Evolutionary conservation across 2,329 filamentous ascomycete species (phyloP).

Genomic region (Scleromitrula shiraiana): DNA sequence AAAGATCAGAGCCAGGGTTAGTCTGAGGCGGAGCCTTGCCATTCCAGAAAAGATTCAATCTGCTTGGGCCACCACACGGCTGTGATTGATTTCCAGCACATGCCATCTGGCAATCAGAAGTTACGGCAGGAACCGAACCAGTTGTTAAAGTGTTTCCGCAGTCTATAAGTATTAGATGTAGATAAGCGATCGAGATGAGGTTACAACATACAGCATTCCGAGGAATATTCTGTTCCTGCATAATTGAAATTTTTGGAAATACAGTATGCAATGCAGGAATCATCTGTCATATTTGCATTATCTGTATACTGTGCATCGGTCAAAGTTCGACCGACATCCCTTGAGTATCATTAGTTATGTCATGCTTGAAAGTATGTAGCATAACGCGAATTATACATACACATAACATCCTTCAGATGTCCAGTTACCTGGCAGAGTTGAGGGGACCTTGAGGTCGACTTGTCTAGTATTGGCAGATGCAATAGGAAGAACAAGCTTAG

Average conservation of each 20-base stretch:
- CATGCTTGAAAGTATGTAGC: neutral
- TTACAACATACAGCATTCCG: slow-evolving; percentile 23
- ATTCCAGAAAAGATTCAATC: slow-evolving; percentile 27
- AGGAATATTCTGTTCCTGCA: slow-evolving; percentile 25
- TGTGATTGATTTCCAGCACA: slow-evolving; percentile 27
- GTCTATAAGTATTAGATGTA: slow-evolving; percentile 14
- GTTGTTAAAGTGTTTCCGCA: slow-evolving; percentile 18
- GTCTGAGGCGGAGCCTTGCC: slow-evolving; percentile 19
- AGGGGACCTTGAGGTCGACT: slow-evolving; percentile 1
- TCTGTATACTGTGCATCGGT: slow-evolving; percentile 15
- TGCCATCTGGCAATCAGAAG: slow-evolving; percentile 21
- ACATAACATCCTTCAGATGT: slow-evolving; percentile 23
- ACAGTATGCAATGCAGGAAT: slow-evolving; percentile 25
- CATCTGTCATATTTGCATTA: slow-evolving; percentile 20
- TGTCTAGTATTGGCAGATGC: neutral
- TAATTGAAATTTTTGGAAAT: slow-evolving; percentile 17
- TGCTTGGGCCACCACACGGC: slow-evolving; percentile 29
- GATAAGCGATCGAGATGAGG: neutral
- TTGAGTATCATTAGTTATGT: slow-evolving; percentile 7
- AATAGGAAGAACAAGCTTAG: neutral
- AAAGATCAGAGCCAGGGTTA: slow-evolving; percentile 14
- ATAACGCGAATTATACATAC: slow-evolving; percentile 9
- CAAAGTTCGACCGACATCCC: slow-evolving; percentile 19
- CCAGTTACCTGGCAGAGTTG: slow-evolving; percentile 18
- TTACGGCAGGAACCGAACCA: slow-evolving; percentile 10